A percentile compares a stretch with the other conserved stretches of the same genome.
phyloP scores from a whole-genome alignment of 1,139 yeast genomes.

The Suhomyces guaymorum region DNA sequence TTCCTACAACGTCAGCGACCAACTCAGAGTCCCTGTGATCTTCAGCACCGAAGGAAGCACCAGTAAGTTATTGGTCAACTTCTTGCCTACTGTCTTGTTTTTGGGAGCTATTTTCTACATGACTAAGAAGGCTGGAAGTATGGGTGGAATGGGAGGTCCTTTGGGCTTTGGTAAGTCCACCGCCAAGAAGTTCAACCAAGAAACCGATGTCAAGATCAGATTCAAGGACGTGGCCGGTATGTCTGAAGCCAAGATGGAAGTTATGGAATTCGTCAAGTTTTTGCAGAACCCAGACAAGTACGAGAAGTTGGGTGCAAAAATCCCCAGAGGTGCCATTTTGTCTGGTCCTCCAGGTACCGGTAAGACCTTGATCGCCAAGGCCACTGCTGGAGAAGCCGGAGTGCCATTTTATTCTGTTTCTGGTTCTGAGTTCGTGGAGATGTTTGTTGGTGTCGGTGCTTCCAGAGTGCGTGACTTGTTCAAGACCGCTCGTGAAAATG shows the following conservation, averaged over 20 bases:
- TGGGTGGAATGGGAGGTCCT: constrained; percentile 64
- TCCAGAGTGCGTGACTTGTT: constrained; percentile 94
- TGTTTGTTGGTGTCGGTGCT: constrained; percentile 99
- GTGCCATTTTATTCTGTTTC: constrained; percentile 94
- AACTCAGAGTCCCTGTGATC: constrained; percentile 78
- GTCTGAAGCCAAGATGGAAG: constrained; percentile 96
- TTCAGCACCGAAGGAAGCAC: constrained; percentile 70
- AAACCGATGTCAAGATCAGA: constrained; percentile 82
- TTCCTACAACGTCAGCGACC: constrained; percentile 59
- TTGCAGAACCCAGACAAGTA: constrained; percentile 86
- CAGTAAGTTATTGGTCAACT: constrained; percentile 64
- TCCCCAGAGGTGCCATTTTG: constrained; percentile 95
- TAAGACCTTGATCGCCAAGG: constrained; percentile 94
- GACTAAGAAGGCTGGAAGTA: constrained; percentile 57
- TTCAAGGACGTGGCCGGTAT: constrained; percentile 97
- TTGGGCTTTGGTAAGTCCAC: constrained; percentile 82
- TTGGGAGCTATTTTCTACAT: constrained; percentile 84
- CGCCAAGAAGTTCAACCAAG: constrained; percentile 90
- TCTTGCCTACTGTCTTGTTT: constrained; percentile 78
- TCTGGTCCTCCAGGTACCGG: constrained; percentile 99
- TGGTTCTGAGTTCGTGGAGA: constrained; percentile 97
- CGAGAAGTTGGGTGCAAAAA: constrained; percentile 91
- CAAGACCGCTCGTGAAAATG: constrained; percentile 86
- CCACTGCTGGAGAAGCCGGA: constrained; percentile 98
- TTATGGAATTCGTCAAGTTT: constrained; percentile 95